Percentiles rank a stretch among this genome's conserved stretches.
Evolutionary conservation across 2,329 filamentous ascomycete species (phyloP).

Genomic region (Penicillium fuscoglaucum): DNA sequence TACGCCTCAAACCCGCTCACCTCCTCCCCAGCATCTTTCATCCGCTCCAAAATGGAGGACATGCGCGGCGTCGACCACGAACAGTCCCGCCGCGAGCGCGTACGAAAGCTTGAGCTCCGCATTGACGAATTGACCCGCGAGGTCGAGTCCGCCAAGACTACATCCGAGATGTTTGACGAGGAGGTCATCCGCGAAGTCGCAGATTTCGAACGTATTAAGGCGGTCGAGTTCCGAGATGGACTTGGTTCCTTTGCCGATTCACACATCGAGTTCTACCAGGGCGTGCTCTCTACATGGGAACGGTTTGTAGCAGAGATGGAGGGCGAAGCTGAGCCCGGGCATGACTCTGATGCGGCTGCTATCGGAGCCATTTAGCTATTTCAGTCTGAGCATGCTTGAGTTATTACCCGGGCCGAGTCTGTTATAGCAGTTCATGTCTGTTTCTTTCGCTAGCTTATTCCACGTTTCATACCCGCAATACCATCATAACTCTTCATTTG

Average conservation of each 20-base stretch:
- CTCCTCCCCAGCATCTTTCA: constrained; percentile 77
- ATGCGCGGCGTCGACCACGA: constrained; percentile 96
- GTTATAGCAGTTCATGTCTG: constrained; percentile 18
- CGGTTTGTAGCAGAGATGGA: constrained; percentile 87
- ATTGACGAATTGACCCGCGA: constrained; percentile 89
- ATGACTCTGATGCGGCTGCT: constrained; percentile 24
- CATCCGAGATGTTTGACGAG: constrained; percentile 90
- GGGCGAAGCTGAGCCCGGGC: constrained; percentile 49
- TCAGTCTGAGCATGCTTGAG: constrained; percentile 1
- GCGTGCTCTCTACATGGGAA: constrained; percentile 82
- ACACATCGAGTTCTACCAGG: constrained; percentile 83
- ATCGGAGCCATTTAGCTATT: constrained; percentile 17
- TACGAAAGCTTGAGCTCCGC: constrained; percentile 85
- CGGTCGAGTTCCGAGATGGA: constrained; percentile 84
- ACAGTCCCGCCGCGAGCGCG: constrained; percentile 79
- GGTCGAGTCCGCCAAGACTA: constrained; percentile 82
- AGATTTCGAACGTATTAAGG: constrained; percentile 96
- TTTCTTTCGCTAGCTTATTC: constrained; percentile 19
- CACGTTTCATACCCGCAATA: constrained; percentile 25
- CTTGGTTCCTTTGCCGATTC: constrained; percentile 79
- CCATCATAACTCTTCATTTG: constrained; percentile 6
- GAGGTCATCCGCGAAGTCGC: constrained; percentile 90
- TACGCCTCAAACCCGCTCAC: constrained; percentile 54
- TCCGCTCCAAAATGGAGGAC: constrained; percentile 93
- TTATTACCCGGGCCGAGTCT: constrained; percentile 1